Base-by-base conservation (phyloP, 345 rosid genomes). In the Aquilaria malaccensis region DNA sequence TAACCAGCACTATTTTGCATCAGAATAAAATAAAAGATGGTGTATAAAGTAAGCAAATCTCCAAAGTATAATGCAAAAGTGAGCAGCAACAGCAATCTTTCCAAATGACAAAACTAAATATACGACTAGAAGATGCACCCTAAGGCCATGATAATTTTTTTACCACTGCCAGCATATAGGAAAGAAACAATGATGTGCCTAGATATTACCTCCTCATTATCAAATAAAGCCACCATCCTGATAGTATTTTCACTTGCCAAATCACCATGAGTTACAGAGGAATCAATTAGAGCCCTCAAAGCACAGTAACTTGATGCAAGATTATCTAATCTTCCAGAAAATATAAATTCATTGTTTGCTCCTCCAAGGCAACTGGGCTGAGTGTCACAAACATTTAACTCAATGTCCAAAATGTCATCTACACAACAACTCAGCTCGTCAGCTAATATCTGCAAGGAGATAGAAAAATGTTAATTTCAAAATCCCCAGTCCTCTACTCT, bases 361-460 rank as follows among this genome's bases (percentile, higher is more conserved):
- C 98, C 98, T 68, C 97, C 98, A 67, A 89, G 94, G 81, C 97
- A 87, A 78, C 98, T 89, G 54, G 97, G 85, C 78, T 93, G 98
- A 46, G 96, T 93, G 73, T 93, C 97, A 60, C 97, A 93, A 62
- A 93, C 76, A 76, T 93, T 87, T 74, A 93, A 76, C 88, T 93
- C 98, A 45, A 93, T 70, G 67, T 82, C 81, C 70, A 80, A 81
- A 55, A 93, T 87, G 66, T 85, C 92, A 64, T 84, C 85, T 10
- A 70, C 73, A 49, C 70, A 67, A 74, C 97, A 93, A 37, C 73
- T 76, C 60, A 93, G 56, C 58, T 87, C 91, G 61, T 83, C 74
- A 51, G 97, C 80, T 75, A 93, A 75, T 56, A 85, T 79, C 98
- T 93, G 68, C 78, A 76, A 67, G 74, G 45, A 52, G 29, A 57